Base-by-base conservation (phyloP, 495 filamentous ascomycete species). In the Penicillium salamii region DNA sequence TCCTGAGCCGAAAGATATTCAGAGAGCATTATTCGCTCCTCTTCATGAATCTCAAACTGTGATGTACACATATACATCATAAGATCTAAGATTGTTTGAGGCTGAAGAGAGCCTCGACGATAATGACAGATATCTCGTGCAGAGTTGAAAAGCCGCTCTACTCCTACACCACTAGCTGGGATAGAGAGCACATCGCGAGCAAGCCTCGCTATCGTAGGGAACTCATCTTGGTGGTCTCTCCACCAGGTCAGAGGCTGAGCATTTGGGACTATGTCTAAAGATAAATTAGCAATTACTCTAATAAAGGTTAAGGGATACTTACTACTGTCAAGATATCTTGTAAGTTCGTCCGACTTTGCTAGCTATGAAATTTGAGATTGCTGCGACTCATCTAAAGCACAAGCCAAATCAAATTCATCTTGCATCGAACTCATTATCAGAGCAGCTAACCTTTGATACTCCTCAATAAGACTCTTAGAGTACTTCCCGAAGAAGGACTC, bases 41-140 rank as follows among this genome's bases (percentile, higher is more conserved):
- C 9, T 5, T 28, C 24, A 4, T 28, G 5, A 28, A 28, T 5
- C 4, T 28, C 24, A 9, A 28, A 28, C 24, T 9, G 24, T 4
- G 24, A 28, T 36, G 37, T 53, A 29, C 28, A 46, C 43, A 42
- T 46, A 20, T 28, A 54, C 6, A 54, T 17, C 20, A 54, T 49
- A 0, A 55, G 29, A 12, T 49, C 49, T 14, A 44, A 8, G 17
- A 57, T 57, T n/a, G 32, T 52, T 8, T 40, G 0, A 11, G 31
- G 19, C 13, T 42, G 42, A 7, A 44, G 13, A 3, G 31, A 42
- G 17, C 46, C 42, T 15, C 50, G 42, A 1, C 55, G 46, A 15
- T 58, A 58, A 18, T 53, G 43, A 12, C 46, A 58, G 12, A 58
- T 21, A 52, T 58, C 46, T 3, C 50, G 50, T 5, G 55, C 50